A percentile compares a stretch with the other conserved stretches of the same genome.
Evolutionary conservation across 2,329 filamentous ascomycete species (phyloP).

Genomic region (Ramularia endophylla): DNA sequence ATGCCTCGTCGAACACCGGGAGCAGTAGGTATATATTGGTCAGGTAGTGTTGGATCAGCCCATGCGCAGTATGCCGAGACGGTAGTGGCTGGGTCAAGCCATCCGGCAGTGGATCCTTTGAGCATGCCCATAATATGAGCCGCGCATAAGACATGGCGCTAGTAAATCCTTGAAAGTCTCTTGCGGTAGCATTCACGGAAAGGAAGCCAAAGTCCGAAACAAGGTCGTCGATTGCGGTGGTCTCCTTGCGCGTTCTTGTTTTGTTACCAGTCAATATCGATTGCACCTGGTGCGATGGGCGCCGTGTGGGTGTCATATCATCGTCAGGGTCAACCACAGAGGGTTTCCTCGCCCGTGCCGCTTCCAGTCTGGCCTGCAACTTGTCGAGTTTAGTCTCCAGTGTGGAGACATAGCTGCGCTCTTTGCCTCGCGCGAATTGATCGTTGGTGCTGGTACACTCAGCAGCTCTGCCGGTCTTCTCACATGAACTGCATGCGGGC

Average conservation of each 20-base stretch:
- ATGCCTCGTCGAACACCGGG: constrained; percentile 76
- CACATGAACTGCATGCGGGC: constrained; percentile 90
- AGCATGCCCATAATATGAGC: constrained; percentile 75
- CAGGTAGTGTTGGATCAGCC: constrained; percentile 76
- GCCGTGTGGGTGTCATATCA: constrained; percentile 46
- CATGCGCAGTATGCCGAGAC: constrained; percentile 59
- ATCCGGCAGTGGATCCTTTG: constrained; percentile 64
- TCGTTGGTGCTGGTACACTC: constrained; percentile 95
- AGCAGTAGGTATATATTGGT: constrained; percentile 73
- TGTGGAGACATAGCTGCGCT: constrained; percentile 92
- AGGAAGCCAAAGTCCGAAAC: constrained; percentile 92
- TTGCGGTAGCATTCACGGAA: constrained; percentile 90
- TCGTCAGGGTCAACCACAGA: constrained; percentile 61
- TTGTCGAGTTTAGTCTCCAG: constrained; percentile 88
- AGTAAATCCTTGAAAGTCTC: constrained; percentile 85
- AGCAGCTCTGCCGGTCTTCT: constrained; percentile 76
- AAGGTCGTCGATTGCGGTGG: constrained; percentile 81
- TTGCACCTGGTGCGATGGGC: constrained; percentile 32
- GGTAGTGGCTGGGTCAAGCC: constrained; percentile 59
- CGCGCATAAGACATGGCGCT: constrained; percentile 89
- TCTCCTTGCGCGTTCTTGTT: constrained; percentile 54
- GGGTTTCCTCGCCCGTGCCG: constrained; percentile 63
- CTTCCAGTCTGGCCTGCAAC: constrained; percentile 67
- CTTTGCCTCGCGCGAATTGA: constrained; percentile 91
- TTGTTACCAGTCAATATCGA: constrained; percentile 22